Conservation (phyloP, 352 stramenopile genomes). For the Saprolegnia diclina region DNA sequence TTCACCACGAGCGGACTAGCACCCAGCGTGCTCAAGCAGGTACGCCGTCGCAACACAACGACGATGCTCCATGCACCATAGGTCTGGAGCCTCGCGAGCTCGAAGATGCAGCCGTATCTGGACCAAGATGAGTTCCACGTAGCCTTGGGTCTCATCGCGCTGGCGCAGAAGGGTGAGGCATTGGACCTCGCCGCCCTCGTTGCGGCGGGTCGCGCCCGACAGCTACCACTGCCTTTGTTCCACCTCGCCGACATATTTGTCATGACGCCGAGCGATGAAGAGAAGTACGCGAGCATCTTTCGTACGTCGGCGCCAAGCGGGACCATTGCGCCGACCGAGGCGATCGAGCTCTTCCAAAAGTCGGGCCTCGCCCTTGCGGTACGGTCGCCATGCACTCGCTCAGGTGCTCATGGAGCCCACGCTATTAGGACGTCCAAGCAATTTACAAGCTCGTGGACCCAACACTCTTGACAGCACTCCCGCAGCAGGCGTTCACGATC, state of each 20-base stretch:
- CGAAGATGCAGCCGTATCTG: conserved; percentile 26
- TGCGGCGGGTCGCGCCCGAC: neutral
- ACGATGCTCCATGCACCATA: neutral
- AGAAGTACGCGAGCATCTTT: conserved; percentile 24
- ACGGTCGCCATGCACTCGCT: neutral
- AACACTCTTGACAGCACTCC: conserved; percentile 28
- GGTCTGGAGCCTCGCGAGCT: conserved; percentile 23
- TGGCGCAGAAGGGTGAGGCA: conserved; percentile 10
- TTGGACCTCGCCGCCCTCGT: conserved; percentile 13
- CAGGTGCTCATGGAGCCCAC: neutral
- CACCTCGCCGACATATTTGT: conserved; percentile 19
- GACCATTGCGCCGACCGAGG: neutral
- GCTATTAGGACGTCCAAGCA: conserved; percentile 3
- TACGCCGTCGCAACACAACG: conserved; percentile 5
- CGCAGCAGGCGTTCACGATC: conserved; percentile 54
- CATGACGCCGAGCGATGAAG: conserved; percentile 15
- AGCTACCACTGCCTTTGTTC: conserved; percentile 21
- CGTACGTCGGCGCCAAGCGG: neutral
- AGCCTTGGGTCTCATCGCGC: conserved; percentile 18
- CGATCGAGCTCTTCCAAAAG: conserved; percentile 22
- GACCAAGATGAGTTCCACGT: conserved; percentile 26
- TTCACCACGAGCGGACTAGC: conserved; percentile 22
- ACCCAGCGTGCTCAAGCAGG: conserved; percentile 19
- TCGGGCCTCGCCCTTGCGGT: conserved; percentile 11
- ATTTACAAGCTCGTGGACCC: conserved; percentile 13